phyloP scores from a whole-genome alignment of 2,329 filamentous ascomycete genomes.

The Calonectria ilicicola region DNA sequence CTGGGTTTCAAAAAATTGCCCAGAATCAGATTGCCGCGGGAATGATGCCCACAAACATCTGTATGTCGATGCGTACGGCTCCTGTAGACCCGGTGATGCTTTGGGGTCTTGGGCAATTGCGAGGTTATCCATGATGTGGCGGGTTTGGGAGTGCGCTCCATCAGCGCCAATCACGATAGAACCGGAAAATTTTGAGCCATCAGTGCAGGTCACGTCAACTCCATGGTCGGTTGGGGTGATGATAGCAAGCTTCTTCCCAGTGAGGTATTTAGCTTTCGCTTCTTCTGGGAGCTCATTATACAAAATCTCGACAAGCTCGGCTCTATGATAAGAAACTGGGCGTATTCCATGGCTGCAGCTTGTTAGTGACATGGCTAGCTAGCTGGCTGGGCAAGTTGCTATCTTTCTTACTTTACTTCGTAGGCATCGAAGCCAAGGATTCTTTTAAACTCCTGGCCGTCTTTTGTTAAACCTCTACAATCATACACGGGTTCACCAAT shows the following conservation, averaged over 20 bases:
- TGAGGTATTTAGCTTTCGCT: slow-evolving; percentile 13
- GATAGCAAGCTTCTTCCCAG: slow-evolving; percentile 33
- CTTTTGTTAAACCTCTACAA: not conserved
- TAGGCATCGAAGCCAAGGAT: not conserved
- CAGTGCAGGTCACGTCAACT: slow-evolving; percentile 30
- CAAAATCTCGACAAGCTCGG: slow-evolving; percentile 16
- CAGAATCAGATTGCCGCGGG: slow-evolving; percentile 31
- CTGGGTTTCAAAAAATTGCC: slow-evolving; percentile 44
- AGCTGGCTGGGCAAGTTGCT: not conserved
- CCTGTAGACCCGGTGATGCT: not conserved
- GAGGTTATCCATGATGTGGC: slow-evolving; percentile 25
- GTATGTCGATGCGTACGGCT: slow-evolving; percentile 12
- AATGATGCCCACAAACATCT: slow-evolving; percentile 42
- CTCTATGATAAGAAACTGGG: slow-evolving; percentile 14
- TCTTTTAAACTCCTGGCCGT: not conserved
- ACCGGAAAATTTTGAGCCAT: slow-evolving; percentile 33
- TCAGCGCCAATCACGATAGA: slow-evolving; percentile 37
- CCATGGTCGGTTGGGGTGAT: slow-evolving; percentile 13
- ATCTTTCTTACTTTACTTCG: slow-evolving; percentile 8
- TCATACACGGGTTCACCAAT: not conserved
- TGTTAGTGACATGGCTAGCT: not conserved
- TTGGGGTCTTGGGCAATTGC: slow-evolving; percentile 1
- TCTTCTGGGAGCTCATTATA: slow-evolving; percentile 12
- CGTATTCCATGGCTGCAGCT: slow-evolving; percentile 14
- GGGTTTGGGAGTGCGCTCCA: slow-evolving; percentile 32